A percentile compares a stretch with the other conserved stretches of the same genome.
Evolutionary conservation across 176 grass and related monocot species (phyloP).

Genomic region (Microstegium vimineum): DNA sequence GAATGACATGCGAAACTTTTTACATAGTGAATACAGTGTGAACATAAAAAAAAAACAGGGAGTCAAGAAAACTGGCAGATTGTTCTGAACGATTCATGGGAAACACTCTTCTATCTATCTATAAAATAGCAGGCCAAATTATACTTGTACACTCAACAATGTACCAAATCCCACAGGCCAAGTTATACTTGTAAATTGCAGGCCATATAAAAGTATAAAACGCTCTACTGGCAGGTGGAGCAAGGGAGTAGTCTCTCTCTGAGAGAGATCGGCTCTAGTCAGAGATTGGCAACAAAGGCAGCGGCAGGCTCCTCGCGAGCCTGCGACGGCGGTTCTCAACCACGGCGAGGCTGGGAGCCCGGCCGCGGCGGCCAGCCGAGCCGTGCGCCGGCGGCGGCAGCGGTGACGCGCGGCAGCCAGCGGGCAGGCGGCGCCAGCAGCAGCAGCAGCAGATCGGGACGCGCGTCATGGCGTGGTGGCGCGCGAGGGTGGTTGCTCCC

Average conservation of each 20-base stretch:
- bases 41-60: no score
- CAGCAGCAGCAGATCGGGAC: conserved; percentile 34
- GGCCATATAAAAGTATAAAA: conserved; percentile 9
- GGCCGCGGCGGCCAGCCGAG: conserved; percentile 25
- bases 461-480: conserved; percentile 92
- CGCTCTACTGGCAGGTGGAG: not conserved
- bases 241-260: not conserved
- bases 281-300: not conserved
- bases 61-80: not conserved
- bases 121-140: not conserved
- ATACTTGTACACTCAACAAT: not conserved
- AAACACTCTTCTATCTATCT: not conserved
- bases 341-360: conserved; percentile 40
- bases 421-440: not conserved
- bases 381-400: not conserved
- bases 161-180: not conserved
- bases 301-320: conserved; percentile 17
- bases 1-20: no score
- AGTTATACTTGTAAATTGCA: no score
- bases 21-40: not conserved
- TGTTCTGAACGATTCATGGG: not conserved
- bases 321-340: conserved; percentile 1
- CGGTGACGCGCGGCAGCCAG: not conserved
- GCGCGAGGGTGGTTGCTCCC: conserved; percentile 54
- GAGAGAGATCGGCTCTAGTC: not conserved